A percentile compares a stretch with the other conserved stretches of the same genome.
phyloP scores from a whole-genome alignment of 2,329 filamentous ascomycete genomes.

The Lasiodiplodia gonubiensis region DNA sequence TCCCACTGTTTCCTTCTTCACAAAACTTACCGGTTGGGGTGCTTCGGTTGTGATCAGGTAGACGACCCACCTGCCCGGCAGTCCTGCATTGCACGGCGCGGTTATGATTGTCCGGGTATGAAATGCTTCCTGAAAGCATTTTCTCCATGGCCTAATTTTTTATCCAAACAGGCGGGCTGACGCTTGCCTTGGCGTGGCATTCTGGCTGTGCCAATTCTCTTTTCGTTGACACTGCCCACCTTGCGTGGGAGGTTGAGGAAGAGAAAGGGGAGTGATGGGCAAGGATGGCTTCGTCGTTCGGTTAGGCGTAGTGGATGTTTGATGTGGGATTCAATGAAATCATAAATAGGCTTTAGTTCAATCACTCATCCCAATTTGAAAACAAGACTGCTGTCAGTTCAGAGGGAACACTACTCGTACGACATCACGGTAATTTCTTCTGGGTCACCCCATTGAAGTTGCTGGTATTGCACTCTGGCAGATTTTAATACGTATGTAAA shows the following conservation, averaged over 20 bases:
- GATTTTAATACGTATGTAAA: neutral
- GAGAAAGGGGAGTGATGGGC: neutral
- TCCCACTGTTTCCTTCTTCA: neutral
- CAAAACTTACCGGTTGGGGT: conserved; percentile 3
- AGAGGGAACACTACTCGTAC: too few relatives aligned
- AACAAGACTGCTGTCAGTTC: too few relatives aligned
- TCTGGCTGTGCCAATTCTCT: neutral
- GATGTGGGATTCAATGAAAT: neutral
- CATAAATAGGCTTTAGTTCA: neutral
- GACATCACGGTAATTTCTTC: too few relatives aligned
- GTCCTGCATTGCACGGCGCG: conserved; percentile 13
- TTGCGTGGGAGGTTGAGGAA: neutral
- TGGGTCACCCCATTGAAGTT: neutral
- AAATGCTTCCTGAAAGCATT: neutral
- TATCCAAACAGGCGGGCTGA: neutral
- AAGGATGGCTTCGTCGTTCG: neutral
- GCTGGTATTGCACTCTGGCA: neutral
- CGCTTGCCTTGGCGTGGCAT: neutral
- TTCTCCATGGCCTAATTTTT: conserved; percentile 11
- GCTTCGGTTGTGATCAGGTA: neutral
- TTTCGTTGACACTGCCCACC: conserved; percentile 11
- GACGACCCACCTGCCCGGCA: neutral
- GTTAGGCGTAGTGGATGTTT: neutral
- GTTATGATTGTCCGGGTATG: neutral
- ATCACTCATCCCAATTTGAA: neutral